phyloP scores from a whole-genome alignment of 768 basidiomycete species.

The Collybia mongolica region DNA sequence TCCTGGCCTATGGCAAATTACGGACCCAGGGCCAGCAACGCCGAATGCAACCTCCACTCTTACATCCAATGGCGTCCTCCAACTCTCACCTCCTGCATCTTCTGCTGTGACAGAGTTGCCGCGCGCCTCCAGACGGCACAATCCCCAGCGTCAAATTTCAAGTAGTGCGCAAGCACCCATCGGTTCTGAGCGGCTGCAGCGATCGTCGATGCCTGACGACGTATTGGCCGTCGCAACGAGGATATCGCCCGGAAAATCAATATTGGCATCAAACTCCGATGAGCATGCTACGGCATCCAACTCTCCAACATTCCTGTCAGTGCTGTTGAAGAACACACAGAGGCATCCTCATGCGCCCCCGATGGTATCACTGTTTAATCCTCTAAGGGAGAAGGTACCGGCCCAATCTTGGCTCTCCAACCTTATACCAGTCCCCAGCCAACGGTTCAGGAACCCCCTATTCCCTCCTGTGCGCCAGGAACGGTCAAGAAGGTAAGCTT shows the following conservation, averaged over 20 bases:
- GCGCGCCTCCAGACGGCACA: constrained; percentile 1
- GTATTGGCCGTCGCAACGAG: background rate
- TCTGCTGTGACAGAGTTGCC: background rate
- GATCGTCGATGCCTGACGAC: background rate
- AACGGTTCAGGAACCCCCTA: constrained; percentile 14
- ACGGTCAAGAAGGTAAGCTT: constrained; percentile 4
- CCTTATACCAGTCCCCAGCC: constrained; percentile 10
- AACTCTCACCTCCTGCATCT: background rate
- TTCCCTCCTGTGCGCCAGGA: background rate
- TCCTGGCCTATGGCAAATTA: constrained; percentile 6
- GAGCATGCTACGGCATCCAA: background rate
- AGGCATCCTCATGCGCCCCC: constrained; percentile 19
- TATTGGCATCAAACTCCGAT: background rate
- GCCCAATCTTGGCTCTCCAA: constrained; percentile 16
- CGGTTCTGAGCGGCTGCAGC: constrained; percentile 5
- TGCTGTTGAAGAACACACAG: constrained; percentile 14
- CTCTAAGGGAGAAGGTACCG: constrained; percentile 18
- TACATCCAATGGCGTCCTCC: background rate
- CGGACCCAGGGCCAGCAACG: background rate
- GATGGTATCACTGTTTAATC: constrained; percentile 22
- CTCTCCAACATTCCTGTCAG: constrained; percentile 8
- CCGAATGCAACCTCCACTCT: background rate
- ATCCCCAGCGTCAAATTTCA: constrained; percentile 1
- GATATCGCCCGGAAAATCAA: background rate
- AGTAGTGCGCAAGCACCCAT: constrained; percentile 5